Base-by-base conservation (phyloP, 108 stramenopile species). In the Fistulifera pelliculosa region DNA sequence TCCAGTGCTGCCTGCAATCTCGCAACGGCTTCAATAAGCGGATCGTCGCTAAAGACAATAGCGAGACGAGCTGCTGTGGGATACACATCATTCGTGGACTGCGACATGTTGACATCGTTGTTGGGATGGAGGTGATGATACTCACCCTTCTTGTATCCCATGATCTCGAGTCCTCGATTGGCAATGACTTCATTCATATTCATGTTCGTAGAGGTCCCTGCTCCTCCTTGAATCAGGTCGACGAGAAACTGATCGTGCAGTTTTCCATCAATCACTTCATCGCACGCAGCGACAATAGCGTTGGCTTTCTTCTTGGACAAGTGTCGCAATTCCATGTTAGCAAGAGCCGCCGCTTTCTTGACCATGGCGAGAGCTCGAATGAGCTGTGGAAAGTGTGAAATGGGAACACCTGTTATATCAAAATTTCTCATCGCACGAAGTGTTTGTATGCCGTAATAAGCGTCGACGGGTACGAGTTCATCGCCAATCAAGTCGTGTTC, bases 61-160 rank as follows among this genome's bases (percentile, higher is more conserved):
- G 61, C 61, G 28, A 62, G 23, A 61, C 97, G 96, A 95, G 97
- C 97, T 39, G 96, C 98, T 1, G 98, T 99, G 0, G 98, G 98
- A 65, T 90, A 99, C 39, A 83, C 80, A 69, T 97, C 96, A 62
- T 97, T 97, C 31, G 69, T 72, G 42, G 87, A 89, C 58, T 98
- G 96, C 35, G 95, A 95, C 84, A 86, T 93, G 79, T 99, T 99
- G 58, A 92, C 85, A 50, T 99, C 89, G 69, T 99, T 96, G 75
- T 99, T 99, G 28, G 98, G 95, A 72, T 96, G 96, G 18, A 98
- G 94, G 1, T 93, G 97, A 3, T 49, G 51, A 60, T 97, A 96
- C 50, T 60, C 69, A 18, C 82, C 80, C 35, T 76, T 60, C 40
- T 50, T 61, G 10, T 73, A 70, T 27, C 79, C 79, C 19, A 78